These are phyloP conservation scores for Gossypium herbaceum DNA, from an alignment of 345 rosid genomes.

Conservation along the genomic window DNA sequence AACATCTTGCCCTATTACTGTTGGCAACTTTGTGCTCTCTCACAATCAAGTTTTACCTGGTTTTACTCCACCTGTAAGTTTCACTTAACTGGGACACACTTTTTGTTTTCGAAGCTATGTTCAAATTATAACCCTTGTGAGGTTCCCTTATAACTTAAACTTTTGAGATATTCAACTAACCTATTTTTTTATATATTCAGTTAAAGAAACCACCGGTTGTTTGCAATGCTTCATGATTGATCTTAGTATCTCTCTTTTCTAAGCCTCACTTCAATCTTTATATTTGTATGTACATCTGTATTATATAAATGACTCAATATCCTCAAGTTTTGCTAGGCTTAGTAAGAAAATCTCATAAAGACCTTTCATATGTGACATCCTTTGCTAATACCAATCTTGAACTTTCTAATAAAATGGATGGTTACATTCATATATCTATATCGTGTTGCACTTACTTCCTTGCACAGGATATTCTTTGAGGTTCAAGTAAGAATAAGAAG, in stretches of 20 bases:
- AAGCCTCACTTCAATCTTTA: no score
- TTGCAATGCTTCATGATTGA: background rate
- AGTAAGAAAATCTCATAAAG: background rate
- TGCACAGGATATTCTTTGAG: background rate
- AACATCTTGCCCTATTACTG: conserved; percentile 41
- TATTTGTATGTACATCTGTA: background rate
- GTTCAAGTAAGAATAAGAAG: background rate
- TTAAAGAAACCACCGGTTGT: background rate
- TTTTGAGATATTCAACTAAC: background rate
- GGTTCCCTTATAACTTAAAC: background rate
- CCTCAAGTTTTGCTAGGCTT: background rate
- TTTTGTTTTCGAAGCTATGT: background rate
- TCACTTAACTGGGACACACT: background rate
- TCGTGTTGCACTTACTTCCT: background rate
- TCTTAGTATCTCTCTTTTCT: background rate
- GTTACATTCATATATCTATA: background rate
- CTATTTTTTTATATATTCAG: background rate
- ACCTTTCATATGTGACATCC: background rate
- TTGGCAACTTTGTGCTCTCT: conserved; percentile 47
- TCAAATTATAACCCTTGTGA: background rate
- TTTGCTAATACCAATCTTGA: background rate
- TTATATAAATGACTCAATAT: background rate
- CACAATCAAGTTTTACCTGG: conserved; percentile 45
- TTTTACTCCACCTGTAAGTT: conserved; percentile 52
- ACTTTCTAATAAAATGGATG: background rate